Conservation (phyloP, 805 yeast species). For the Lipomyces mesembrius region DNA sequence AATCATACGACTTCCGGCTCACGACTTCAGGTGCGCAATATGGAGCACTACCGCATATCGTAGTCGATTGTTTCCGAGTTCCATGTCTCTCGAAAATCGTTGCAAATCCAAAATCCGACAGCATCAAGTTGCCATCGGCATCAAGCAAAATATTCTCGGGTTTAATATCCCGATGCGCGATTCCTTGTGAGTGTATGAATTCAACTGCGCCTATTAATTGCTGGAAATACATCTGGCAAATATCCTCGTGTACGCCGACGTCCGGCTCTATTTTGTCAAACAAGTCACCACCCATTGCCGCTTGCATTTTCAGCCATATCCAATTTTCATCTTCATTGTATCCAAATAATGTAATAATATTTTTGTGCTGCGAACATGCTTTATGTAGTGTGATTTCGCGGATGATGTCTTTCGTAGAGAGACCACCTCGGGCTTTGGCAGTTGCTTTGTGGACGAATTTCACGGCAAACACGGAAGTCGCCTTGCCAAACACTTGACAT, state of each 20-base stretch:
- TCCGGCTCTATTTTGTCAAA: slow-evolving; percentile 82
- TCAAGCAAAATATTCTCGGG: slow-evolving; percentile 73
- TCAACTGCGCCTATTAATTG: slow-evolving; percentile 66
- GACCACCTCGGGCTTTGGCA: slow-evolving; percentile 41
- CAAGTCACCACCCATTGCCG: slow-evolving; percentile 75
- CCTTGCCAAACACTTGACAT: slow-evolving; percentile 50
- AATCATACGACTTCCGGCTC: slow-evolving; percentile 55
- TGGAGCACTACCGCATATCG: slow-evolving; percentile 75
- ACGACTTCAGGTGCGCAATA: slow-evolving; percentile 77
- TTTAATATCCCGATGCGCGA: slow-evolving; percentile 70
- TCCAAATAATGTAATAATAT: slow-evolving; percentile 60
- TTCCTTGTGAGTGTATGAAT: slow-evolving; percentile 65
- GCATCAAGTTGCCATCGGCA: slow-evolving; percentile 64
- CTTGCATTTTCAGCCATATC: slow-evolving; percentile 69
- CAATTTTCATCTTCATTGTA: slow-evolving; percentile 61
- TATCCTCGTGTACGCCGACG: slow-evolving; percentile 65
- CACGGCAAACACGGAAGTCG: slow-evolving; percentile 55
- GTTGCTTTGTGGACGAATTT: slow-evolving; percentile 55
- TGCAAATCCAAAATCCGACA: slow-evolving; percentile 81
- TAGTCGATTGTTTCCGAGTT: slow-evolving; percentile 52
- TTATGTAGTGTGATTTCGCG: slow-evolving; percentile 65
- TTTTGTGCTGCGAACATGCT: slow-evolving; percentile 60
- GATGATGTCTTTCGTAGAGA: slow-evolving; percentile 48
- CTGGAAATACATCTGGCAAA: slow-evolving; percentile 69
- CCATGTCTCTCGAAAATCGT: slow-evolving; percentile 61